Conservation (phyloP, 345 rosid species). For the Linum lewisii region DNA sequence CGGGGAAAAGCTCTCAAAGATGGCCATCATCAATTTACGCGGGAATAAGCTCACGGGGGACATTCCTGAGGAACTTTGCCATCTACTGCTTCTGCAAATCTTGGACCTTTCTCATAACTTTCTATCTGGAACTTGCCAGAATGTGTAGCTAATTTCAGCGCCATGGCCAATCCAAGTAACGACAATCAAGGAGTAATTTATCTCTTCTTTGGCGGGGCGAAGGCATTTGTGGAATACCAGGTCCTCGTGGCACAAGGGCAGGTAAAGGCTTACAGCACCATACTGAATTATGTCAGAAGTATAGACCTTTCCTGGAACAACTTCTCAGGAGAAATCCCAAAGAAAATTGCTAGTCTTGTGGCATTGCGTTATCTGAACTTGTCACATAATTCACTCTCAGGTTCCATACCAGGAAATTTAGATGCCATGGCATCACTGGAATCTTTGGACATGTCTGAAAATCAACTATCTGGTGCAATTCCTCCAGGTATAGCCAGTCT, state of each 20-base stretch:
- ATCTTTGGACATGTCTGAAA: not conserved
- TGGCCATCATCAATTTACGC: too few relatives aligned
- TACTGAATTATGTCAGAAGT: not conserved
- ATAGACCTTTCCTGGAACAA: not conserved
- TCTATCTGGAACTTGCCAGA: too few relatives aligned
- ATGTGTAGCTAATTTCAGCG: too few relatives aligned
- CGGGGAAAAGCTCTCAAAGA: too few relatives aligned
- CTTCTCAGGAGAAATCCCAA: not conserved
- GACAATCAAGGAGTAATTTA: too few relatives aligned
- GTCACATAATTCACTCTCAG: not conserved
- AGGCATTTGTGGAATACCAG: not conserved
- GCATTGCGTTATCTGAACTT: not conserved
- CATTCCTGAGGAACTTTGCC: too few relatives aligned
- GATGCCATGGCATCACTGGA: not conserved
- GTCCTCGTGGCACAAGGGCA: not conserved
- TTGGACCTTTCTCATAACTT: too few relatives aligned
- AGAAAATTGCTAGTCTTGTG: not conserved
- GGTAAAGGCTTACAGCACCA: not conserved
- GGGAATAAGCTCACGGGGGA: too few relatives aligned
- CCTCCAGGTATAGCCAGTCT: not conserved
- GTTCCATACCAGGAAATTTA: not conserved
- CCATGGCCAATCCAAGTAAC: too few relatives aligned
- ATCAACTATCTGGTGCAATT: not conserved
- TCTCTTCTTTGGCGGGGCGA: not conserved
- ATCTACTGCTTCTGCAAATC: too few relatives aligned